These are phyloP conservation scores for Boletus vermiculosoides DNA, from an alignment of 768 basidiomycete species.

Conservation along the genomic window DNA sequence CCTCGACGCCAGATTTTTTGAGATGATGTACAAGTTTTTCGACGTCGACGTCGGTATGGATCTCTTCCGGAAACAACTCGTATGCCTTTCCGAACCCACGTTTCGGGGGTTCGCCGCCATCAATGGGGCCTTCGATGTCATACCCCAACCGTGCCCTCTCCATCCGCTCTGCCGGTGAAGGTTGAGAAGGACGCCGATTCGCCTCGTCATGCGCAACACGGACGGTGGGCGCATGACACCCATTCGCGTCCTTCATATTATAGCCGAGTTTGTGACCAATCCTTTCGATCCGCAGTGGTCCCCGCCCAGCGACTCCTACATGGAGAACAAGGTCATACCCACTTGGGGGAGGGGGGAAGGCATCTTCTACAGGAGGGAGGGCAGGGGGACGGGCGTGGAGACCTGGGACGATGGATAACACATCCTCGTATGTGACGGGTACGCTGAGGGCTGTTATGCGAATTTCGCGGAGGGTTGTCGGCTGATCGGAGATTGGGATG, in stretches of 20 bases:
- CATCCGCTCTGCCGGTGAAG: slow-evolving; percentile 27
- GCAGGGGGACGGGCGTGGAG: slow-evolving; percentile 60
- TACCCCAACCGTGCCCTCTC: slow-evolving; percentile 33
- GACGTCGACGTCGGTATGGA: slow-evolving; percentile 37
- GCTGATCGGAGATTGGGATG: slow-evolving; percentile 5
- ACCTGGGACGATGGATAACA: slow-evolving; percentile 53
- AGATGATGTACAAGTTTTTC: slow-evolving; percentile 38
- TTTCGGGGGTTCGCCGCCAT: slow-evolving; percentile 31
- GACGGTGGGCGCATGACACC: slow-evolving; percentile 50
- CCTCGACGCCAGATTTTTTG: slow-evolving; percentile 32
- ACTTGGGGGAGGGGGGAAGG: slow-evolving; percentile 38
- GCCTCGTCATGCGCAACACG: slow-evolving; percentile 30
- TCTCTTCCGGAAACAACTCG: slow-evolving; percentile 35
- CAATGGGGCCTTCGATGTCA: slow-evolving; percentile 24
- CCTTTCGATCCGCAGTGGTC: slow-evolving; percentile 61
- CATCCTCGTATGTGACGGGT: slow-evolving; percentile 57
- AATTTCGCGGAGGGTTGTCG: slow-evolving; percentile 39
- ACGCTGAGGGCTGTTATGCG: slow-evolving; percentile 60
- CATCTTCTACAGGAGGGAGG: slow-evolving; percentile 40
- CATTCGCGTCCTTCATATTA: slow-evolving; percentile 63
- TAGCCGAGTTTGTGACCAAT: slow-evolving; percentile 68
- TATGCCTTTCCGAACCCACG: slow-evolving; percentile 39
- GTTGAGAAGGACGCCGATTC: slow-evolving; percentile 17
- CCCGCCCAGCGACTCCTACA: slow-evolving; percentile 65
- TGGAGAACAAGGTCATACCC: slow-evolving; percentile 74